Evolutionary conservation across 1,139 yeast species (phyloP).

Genomic region (Zygoascus hellenicus): DNA sequence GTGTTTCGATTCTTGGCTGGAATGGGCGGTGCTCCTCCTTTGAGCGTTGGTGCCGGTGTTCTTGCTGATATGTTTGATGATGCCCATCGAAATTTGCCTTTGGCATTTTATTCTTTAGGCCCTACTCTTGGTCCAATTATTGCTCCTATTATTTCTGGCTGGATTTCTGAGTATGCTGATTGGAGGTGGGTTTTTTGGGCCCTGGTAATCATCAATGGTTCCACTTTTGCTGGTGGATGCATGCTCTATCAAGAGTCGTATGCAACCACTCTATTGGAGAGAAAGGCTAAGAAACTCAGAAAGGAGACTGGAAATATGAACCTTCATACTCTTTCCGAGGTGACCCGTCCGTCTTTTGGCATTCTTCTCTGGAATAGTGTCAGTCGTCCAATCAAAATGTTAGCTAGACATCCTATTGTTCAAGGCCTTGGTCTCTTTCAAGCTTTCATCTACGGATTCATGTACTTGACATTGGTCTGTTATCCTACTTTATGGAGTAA

Average conservation of each 20-base stretch:
- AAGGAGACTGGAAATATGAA: constrained; percentile 50
- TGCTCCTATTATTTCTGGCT: constrained; percentile 56
- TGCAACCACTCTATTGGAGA: constrained; percentile 47
- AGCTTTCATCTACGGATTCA: constrained; percentile 61
- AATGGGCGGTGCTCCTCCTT: constrained; percentile 57
- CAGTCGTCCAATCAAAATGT: constrained; percentile 49
- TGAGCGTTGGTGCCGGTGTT: constrained; percentile 68
- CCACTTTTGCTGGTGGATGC: constrained; percentile 42
- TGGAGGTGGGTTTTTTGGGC: constrained; percentile 65
- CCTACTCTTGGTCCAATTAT: constrained; percentile 58
- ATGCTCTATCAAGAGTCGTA: constrained; percentile 51
- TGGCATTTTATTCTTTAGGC: constrained; percentile 55
- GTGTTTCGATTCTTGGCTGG: constrained; percentile 59
- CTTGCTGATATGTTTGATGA: constrained; percentile 58
- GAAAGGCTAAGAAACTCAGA: constrained; percentile 43
- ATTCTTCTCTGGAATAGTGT: constrained; percentile 30
- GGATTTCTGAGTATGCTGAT: constrained; percentile 40
- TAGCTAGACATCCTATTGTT: constrained; percentile 57
- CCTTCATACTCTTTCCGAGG: constrained; percentile 54
- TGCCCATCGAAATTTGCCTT: constrained; percentile 47
- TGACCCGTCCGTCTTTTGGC: constrained; percentile 27
- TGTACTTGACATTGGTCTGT: constrained; percentile 55
- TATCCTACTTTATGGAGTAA: constrained; percentile 49
- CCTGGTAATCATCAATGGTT: constrained; percentile 51
- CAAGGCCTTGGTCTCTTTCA: constrained; percentile 54